Evolutionary conservation across 2,329 filamentous ascomycete species (phyloP).

Genomic region (Exophiala lecanii-corni): DNA sequence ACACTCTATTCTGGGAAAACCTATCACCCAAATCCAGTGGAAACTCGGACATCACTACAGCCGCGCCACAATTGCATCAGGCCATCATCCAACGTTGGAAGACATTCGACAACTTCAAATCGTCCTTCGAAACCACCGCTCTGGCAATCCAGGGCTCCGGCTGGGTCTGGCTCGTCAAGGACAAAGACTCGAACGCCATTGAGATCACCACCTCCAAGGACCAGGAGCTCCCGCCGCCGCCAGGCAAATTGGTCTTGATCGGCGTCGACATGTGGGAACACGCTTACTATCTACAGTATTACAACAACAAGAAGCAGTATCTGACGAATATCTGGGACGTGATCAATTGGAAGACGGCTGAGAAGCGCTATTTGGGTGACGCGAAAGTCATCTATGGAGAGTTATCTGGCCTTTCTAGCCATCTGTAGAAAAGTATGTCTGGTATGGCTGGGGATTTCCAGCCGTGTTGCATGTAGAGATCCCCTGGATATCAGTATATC

Average conservation of each 20-base stretch:
- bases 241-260: slow-evolving; percentile 53
- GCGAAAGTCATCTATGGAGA: slow-evolving; percentile 11
- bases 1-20: slow-evolving; percentile 71
- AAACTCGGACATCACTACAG: slow-evolving; percentile 53
- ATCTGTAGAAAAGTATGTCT: too few relatives aligned
- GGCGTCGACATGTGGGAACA: slow-evolving; percentile 93
- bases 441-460: too few relatives aligned
- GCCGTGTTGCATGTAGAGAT: too few relatives aligned
- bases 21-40: slow-evolving; percentile 58
- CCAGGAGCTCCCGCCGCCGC: slow-evolving; percentile 53
- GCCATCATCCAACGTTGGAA: slow-evolving; percentile 66
- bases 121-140: slow-evolving; percentile 61
- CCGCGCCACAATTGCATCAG: slow-evolving; percentile 53
- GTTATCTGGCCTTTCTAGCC: slow-evolving; percentile 15
- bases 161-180: slow-evolving; percentile 81
- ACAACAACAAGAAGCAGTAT: slow-evolving; percentile 24
- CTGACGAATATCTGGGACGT: slow-evolving; percentile 21
- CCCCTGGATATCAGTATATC: too few relatives aligned
- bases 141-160: slow-evolving; percentile 75
- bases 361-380: slow-evolving; percentile 20
- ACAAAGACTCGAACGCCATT: slow-evolving; percentile 47
- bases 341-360: slow-evolving; percentile 20
- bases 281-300: slow-evolving; percentile 73
- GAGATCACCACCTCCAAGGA: slow-evolving; percentile 79
- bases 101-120: slow-evolving; percentile 60